Evolutionary conservation across 2,329 filamentous ascomycete species (phyloP).

Genomic region (Alternaria sp.): DNA sequence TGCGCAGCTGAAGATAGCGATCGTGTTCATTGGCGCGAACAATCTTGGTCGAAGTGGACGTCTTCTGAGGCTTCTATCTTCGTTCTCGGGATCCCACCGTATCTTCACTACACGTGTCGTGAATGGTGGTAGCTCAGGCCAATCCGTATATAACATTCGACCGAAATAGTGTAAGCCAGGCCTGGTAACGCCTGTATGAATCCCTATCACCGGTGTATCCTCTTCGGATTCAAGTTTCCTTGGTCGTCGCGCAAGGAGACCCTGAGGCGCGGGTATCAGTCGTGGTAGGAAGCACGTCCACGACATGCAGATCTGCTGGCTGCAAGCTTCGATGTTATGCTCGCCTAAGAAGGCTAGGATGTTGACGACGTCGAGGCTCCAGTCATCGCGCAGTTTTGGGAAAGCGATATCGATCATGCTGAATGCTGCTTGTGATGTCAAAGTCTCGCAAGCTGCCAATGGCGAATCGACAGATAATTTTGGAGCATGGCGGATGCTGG

Average conservation of each 20-base stretch:
- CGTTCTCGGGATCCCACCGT: not conserved
- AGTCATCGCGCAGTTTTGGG: not conserved
- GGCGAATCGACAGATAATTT: not conserved
- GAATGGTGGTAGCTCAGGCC: not conserved
- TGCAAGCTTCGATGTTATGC: not conserved
- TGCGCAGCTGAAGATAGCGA: not conserved
- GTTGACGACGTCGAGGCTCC: not conserved
- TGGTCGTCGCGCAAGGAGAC: not conserved
- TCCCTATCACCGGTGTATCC: not conserved
- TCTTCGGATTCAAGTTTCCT: not conserved
- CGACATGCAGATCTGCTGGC: slow-evolving; percentile 5
- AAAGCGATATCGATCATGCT: not conserved
- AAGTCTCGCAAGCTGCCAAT: not conserved
- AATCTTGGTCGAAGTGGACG: not conserved
- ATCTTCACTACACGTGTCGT: not conserved
- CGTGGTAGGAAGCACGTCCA: not conserved
- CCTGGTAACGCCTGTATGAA: not conserved
- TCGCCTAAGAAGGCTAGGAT: slow-evolving; percentile 4
- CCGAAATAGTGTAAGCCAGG: not conserved
- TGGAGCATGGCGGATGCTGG: not conserved
- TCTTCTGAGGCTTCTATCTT: not conserved
- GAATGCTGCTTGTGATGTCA: not conserved
- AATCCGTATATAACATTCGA: not conserved
- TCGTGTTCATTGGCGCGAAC: not conserved
- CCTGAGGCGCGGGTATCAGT: slow-evolving; percentile 1